Base-by-base conservation (phyloP, 495 filamentous ascomycete genomes). In the Aspergillus homomorphus region DNA sequence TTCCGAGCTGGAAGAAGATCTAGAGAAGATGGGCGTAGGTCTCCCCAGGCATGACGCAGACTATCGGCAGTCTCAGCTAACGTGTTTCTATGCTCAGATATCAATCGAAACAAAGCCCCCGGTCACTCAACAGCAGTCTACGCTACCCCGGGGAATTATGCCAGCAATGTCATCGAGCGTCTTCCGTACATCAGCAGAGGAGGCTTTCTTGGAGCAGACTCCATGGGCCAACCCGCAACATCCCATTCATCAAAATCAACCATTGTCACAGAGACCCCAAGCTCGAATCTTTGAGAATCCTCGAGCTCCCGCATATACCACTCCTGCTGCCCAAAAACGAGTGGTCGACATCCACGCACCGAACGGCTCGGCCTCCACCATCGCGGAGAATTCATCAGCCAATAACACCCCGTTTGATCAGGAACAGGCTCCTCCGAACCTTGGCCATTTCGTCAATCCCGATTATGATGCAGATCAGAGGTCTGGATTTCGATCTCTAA, bases 151-250 rank as follows among this genome's bases (percentile, higher is more conserved):
- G 2, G 66, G 62, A 21, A 56, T 69, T 28, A 66, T 76, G 65
- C 67, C 74, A 20, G 64, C 68, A 46, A 72, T 77, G 68, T 68
- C 74, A 46, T 73, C 73, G 4, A 75, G 66, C 41, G 52, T 64
- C 22, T 72, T 71, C 65, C 69, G 69, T 45, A 71, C 83, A 10
- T 80, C 87, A 38, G 90, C 89, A 10, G 90, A 91, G 62, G 89
- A 92, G 67, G 85, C 88, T 49, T 93, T 92, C 61, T 80, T 92
- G 51, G 88, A 91, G 54, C 84, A 89, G 59, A 93, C 87, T 1
- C 87, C 90, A 0, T 96, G 91, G 91, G 89, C 89, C 24, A 94
- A 94, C 68, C 88, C 90, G 15, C 89, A 91, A 58, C 90, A 95
- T 65, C 89, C 90, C 0, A 84, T 85, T 16, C 88, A 92, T 65